phyloP scores from a whole-genome alignment of 371 early-diverging fungal genomes.

The Mortierella sp. region DNA sequence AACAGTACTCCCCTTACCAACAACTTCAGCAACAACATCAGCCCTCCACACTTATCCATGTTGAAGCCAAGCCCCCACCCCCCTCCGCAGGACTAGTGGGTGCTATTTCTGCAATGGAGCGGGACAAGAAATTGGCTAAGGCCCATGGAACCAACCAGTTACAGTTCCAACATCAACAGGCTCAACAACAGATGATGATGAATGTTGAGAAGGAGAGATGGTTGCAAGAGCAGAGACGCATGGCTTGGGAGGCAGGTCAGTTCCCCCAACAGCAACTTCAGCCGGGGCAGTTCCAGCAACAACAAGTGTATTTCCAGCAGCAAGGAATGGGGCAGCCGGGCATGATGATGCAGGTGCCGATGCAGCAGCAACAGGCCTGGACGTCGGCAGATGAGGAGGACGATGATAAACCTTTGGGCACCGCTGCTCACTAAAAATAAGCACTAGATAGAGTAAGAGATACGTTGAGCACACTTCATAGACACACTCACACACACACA shows the following conservation, averaged over 20 bases:
- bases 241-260: conserved; percentile 28
- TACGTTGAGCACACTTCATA: neutral
- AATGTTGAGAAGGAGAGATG: conserved; percentile 40
- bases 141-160: conserved; percentile 50
- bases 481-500: neutral
- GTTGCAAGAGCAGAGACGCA: conserved; percentile 37
- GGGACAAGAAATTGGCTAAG: conserved; percentile 51
- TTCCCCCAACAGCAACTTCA: conserved; percentile 16
- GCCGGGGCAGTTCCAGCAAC: neutral
- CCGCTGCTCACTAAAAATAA: no score
- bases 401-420: conserved; percentile 34
- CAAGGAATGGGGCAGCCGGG: conserved; percentile 8
- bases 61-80: conserved; percentile 56
- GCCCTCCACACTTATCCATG: conserved; percentile 41
- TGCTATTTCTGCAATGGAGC: conserved; percentile 51
- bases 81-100: conserved; percentile 54
- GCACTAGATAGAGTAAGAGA: no score
- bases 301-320: conserved; percentile 12
- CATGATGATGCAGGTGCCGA: conserved; percentile 15
- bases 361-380: conserved; percentile 26
- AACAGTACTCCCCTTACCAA: neutral
- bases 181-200: conserved; percentile 25
- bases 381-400: conserved; percentile 41
- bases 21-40: no score
- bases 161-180: conserved; percentile 47